A percentile compares a stretch with the other conserved stretches of the same genome.
phyloP scores from a whole-genome alignment of 2,329 filamentous ascomycete species.

The Clonostachys solani region DNA sequence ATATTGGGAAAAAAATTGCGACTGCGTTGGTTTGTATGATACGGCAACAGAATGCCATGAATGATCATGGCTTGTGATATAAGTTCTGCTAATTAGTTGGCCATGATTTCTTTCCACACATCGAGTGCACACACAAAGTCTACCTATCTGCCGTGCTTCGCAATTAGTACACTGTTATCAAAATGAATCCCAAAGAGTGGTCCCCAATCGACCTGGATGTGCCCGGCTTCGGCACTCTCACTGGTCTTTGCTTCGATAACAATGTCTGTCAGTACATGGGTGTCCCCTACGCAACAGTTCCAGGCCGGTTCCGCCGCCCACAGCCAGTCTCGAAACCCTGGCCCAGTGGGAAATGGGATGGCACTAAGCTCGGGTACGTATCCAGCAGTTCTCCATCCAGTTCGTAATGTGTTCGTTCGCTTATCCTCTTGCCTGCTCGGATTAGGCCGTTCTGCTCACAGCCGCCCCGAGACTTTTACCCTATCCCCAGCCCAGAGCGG shows the following conservation, averaged over 20 bases:
- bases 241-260: conserved; percentile 2
- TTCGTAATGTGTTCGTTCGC: too few relatives aligned
- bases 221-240: not conserved
- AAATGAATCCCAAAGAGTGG: not conserved
- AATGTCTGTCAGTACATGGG: conserved; percentile 4
- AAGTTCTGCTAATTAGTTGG: too few relatives aligned
- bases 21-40: too few relatives aligned
- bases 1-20: too few relatives aligned
- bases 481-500: conserved; percentile 2
- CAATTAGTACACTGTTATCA: not conserved
- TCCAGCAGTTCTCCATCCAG: too few relatives aligned
- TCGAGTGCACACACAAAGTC: too few relatives aligned
- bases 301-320: conserved; percentile 2
- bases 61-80: too few relatives aligned
- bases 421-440: too few relatives aligned
- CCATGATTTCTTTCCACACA: too few relatives aligned
- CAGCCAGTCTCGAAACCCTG: not conserved
- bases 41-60: too few relatives aligned
- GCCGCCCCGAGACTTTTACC: conserved; percentile 6
- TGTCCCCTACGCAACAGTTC: conserved; percentile 2
- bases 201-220: not conserved
- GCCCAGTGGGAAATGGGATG: not conserved
- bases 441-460: conserved; percentile 1
- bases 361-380: conserved; percentile 20
- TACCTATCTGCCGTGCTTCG: too few relatives aligned